Evolutionary conservation across 2,329 filamentous ascomycete genomes (phyloP).

Genomic region (Magnaporthiopsis rhizophila): DNA sequence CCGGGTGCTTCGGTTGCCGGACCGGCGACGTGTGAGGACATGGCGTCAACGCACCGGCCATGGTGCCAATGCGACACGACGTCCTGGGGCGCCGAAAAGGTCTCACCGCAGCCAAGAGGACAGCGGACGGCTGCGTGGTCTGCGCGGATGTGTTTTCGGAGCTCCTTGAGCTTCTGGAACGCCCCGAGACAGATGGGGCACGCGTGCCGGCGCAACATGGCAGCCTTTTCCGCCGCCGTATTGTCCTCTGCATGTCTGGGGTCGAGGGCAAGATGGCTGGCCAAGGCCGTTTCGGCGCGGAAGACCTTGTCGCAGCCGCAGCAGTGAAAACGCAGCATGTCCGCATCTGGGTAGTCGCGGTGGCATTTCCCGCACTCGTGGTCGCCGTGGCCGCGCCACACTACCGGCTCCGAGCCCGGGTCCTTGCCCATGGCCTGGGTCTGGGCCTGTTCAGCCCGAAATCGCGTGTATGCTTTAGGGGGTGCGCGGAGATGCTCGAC

Average conservation of each 20-base stretch:
- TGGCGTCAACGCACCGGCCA: not conserved
- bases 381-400: not conserved
- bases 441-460: too few relatives aligned
- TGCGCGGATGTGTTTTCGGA: not conserved
- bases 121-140: not conserved
- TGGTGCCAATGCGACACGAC: not conserved
- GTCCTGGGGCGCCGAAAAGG: not conserved
- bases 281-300: not conserved
- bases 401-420: too few relatives aligned
- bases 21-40: not conserved
- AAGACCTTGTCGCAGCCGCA: not conserved
- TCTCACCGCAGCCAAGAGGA: not conserved
- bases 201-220: not conserved
- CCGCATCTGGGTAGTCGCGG: not conserved
- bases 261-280: not conserved
- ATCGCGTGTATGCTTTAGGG: not conserved
- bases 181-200: not conserved
- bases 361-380: not conserved
- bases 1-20: too few relatives aligned
- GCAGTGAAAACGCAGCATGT: not conserved
- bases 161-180: not conserved
- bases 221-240: not conserved
- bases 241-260: not conserved
- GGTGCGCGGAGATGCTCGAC: not conserved
- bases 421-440: too few relatives aligned